phyloP scores from a whole-genome alignment of 2,329 filamentous ascomycete genomes.

The Thielaviopsis populi region DNA sequence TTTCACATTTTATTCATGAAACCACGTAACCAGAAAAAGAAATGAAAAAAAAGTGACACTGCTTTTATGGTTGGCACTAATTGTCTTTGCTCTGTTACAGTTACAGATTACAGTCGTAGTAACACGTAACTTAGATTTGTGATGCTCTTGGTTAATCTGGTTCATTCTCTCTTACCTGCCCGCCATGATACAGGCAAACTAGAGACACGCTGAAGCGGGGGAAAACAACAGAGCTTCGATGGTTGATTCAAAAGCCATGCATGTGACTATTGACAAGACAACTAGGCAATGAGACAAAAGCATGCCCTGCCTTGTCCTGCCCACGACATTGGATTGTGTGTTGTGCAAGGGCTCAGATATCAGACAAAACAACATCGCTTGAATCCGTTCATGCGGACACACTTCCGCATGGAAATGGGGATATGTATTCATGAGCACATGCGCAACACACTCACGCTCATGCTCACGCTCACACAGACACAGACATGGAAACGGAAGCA shows the following conservation, averaged over 20 bases:
- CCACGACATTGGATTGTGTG: no score
- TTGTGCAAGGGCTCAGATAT: no score
- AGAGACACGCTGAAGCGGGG: neutral
- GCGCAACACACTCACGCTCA: no score
- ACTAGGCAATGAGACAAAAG: neutral
- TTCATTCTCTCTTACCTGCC: neutral
- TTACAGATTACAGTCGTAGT: neutral
- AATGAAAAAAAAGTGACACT: neutral
- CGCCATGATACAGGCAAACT: neutral
- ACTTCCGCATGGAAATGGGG: no score
- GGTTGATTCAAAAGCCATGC: neutral
- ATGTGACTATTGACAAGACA: neutral
- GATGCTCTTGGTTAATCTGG: neutral
- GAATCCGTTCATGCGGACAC: no score
- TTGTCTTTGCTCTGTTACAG: neutral
- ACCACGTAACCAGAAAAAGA: no score
- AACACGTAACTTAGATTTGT: constrained; percentile 2
- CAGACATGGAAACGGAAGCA: no score
- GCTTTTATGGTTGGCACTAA: neutral
- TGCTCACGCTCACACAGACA: no score
- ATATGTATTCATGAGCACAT: no score
- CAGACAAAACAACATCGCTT: no score
- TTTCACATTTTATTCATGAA: no score
- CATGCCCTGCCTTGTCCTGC: neutral
- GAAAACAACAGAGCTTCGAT: neutral